Evolutionary conservation across 441 rosid genomes (phyloP).

Genomic region (Corymbia citriodora): DNA sequence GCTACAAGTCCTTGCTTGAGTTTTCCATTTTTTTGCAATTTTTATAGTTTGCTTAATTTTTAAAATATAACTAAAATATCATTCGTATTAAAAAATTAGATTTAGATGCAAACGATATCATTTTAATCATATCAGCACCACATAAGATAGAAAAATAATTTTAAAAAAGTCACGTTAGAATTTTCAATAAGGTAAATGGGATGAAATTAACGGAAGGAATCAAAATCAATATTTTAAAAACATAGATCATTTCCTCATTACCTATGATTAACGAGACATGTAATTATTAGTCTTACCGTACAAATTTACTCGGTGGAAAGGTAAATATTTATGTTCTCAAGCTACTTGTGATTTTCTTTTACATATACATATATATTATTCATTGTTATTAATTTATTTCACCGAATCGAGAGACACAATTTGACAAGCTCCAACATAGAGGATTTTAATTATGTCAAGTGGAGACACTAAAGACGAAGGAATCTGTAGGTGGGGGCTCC

Average conservation of each 20-base stretch:
- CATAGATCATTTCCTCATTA: background rate
- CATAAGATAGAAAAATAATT: fast-evolving
- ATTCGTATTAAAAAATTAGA: too few species aligned
- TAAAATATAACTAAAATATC: too few species aligned
- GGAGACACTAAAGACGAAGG: background rate
- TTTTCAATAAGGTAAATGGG: background rate
- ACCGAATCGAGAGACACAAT: background rate
- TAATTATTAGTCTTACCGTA: background rate
- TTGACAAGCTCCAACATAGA: background rate
- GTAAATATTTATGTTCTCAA: background rate
- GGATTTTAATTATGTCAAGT: background rate
- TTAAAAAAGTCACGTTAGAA: too few species aligned
- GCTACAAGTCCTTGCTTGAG: background rate
- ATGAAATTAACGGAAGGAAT: too few species aligned
- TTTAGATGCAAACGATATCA: fast-evolving
- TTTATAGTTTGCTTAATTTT: too few species aligned
- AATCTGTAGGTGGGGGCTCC: background rate
- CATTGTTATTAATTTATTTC: background rate
- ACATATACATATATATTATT: too few species aligned
- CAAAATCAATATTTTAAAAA: background rate
- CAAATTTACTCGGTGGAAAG: background rate
- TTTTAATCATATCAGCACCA: fast-evolving
- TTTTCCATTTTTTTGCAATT: fast-evolving
- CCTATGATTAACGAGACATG: background rate
- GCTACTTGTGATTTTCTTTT: too few species aligned